phyloP scores from a whole-genome alignment of 345 rosid genomes.

The Combretum micranthum region DNA sequence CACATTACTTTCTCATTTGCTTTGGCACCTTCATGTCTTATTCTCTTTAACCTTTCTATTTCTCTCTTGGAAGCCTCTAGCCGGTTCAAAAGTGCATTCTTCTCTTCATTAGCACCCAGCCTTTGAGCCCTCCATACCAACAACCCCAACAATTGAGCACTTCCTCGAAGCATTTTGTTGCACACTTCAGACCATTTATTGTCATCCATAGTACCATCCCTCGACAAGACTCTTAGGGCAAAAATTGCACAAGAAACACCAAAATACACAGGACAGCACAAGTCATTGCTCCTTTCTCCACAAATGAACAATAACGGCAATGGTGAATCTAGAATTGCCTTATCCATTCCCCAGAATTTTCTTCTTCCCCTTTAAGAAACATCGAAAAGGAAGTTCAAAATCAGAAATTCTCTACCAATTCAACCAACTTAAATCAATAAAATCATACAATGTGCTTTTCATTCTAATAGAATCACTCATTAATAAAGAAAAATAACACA shows the following conservation, averaged over 20 bases:
- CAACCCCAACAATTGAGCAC: slow-evolving; percentile 60
- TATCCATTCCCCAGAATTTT: slow-evolving; percentile 31
- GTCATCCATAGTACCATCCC: slow-evolving; percentile 30
- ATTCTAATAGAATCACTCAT: too few relatives aligned
- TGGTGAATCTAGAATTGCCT: slow-evolving; percentile 18
- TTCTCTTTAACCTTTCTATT: slow-evolving; percentile 53
- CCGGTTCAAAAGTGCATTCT: slow-evolving; percentile 30
- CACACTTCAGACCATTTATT: slow-evolving; percentile 48
- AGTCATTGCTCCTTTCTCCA: slow-evolving; percentile 26
- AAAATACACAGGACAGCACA: slow-evolving; percentile 49
- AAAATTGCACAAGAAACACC: slow-evolving; percentile 66
- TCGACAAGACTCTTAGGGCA: slow-evolving; percentile 39
- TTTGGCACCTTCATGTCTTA: slow-evolving; percentile 69
- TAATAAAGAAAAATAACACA: too few relatives aligned
- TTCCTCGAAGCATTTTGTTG: slow-evolving; percentile 52
- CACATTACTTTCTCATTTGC: slow-evolving; percentile 93
- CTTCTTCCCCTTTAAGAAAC: slow-evolving; percentile 21
- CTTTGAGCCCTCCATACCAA: slow-evolving; percentile 61
- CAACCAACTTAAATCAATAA: not conserved
- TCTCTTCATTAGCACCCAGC: slow-evolving; percentile 24
- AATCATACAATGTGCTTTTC: too few relatives aligned
- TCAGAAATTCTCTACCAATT: slow-evolving; percentile 1
- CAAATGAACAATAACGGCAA: slow-evolving; percentile 13
- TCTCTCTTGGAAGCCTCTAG: slow-evolving; percentile 50
- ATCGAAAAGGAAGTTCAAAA: slow-evolving; percentile 10